Evolutionary conservation across 2,329 filamentous ascomycete species (phyloP).

Genomic region (Diaporthe ilicicola): DNA sequence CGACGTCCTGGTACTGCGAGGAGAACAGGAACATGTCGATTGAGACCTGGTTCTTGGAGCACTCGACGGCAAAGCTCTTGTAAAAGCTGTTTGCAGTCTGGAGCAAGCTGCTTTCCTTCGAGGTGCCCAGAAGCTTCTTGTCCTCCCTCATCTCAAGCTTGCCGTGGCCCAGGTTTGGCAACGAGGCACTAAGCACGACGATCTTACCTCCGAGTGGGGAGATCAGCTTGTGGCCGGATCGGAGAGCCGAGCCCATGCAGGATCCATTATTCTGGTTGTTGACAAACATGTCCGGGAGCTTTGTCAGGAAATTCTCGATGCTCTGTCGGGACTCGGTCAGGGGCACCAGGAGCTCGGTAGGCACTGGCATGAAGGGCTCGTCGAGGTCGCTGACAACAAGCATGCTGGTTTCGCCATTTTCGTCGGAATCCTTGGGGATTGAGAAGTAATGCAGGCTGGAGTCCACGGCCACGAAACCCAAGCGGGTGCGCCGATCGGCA

Average conservation of each 20-base stretch:
- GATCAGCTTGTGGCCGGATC: conserved; percentile 95
- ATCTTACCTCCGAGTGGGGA: conserved; percentile 95
- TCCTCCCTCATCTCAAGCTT: conserved; percentile 95
- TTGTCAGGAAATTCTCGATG: conserved; percentile 89
- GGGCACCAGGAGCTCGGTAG: conserved; percentile 89
- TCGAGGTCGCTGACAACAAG: conserved; percentile 94
- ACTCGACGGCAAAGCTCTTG: conserved; percentile 98
- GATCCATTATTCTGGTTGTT: conserved; percentile 89
- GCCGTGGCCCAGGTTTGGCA: conserved; percentile 90
- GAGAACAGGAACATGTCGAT: conserved; percentile 99
- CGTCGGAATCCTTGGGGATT: conserved; percentile 87
- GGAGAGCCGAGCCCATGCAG: conserved; percentile 93
- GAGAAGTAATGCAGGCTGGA: conserved; percentile 96
- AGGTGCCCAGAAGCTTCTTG: conserved; percentile 93
- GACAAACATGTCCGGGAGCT: conserved; percentile 96
- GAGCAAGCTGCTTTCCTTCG: conserved; percentile 85
- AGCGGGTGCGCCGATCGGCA: conserved; percentile 87
- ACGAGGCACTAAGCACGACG: conserved; percentile 85
- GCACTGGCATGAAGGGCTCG: conserved; percentile 95
- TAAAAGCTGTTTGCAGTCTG: conserved; percentile 97
- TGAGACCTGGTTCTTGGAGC: conserved; percentile 97
- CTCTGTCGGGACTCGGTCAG: conserved; percentile 88
- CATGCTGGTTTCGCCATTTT: conserved; percentile 87
- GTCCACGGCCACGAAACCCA: conserved; percentile 96
- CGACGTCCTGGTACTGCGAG: conserved; percentile 96